Evolutionary conservation across 2,329 filamentous ascomycete genomes (phyloP).

Genomic region (Cercospora beticola): DNA sequence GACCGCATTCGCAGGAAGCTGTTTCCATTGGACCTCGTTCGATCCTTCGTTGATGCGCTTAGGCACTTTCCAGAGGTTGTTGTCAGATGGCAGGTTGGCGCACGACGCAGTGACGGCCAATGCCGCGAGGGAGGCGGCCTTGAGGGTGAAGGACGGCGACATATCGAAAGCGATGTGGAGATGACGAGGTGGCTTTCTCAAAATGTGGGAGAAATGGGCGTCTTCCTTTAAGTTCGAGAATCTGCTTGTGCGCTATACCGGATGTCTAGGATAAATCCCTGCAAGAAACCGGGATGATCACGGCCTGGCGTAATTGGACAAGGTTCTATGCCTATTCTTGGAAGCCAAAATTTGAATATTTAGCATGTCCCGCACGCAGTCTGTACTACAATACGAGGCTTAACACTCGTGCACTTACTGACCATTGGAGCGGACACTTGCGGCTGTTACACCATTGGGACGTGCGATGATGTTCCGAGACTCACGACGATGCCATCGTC

Average conservation of each 20-base stretch:
- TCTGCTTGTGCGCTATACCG: neutral
- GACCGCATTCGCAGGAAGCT: constrained; percentile 10
- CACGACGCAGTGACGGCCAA: constrained; percentile 13
- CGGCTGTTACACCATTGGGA: too few relatives aligned
- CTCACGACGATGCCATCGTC: too few relatives aligned
- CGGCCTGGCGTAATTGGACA: neutral
- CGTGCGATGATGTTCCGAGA: too few relatives aligned
- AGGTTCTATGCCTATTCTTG: neutral
- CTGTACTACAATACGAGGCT: neutral
- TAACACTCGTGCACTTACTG: neutral
- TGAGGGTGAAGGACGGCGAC: neutral
- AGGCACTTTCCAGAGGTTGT: constrained; percentile 17
- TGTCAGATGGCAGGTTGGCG: neutral
- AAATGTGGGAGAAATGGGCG: neutral
- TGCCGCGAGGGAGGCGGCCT: constrained; percentile 6
- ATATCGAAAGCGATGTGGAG: neutral
- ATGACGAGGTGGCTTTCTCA: neutral
- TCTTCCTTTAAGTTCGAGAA: neutral
- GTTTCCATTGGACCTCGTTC: constrained; percentile 10
- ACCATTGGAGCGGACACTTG: too few relatives aligned
- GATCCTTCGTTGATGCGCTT: neutral
- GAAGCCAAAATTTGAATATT: neutral
- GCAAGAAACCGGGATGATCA: neutral
- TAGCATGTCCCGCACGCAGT: neutral
- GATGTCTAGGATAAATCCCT: neutral